These are phyloP conservation scores for Ormosia semicastrata DNA, from an alignment of 306 rosid genomes.

Conservation along the genomic window DNA sequence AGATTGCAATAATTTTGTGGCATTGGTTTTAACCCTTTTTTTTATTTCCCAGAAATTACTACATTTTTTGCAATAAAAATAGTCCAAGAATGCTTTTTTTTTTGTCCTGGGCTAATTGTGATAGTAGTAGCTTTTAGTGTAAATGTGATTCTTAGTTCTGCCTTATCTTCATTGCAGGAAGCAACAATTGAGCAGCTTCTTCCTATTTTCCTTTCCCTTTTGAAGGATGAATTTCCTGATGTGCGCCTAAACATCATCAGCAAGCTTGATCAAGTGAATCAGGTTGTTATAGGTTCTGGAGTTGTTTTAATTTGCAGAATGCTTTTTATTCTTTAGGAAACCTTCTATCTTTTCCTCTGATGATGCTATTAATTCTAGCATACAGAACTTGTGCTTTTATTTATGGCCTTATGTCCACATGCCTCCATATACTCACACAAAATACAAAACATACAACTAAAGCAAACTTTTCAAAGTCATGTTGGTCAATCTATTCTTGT, in stretches of 20 bases:
- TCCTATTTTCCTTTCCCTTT: slow-evolving; percentile 93
- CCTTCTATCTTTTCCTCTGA: background rate
- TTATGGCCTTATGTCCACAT: background rate
- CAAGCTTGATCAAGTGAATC: slow-evolving; percentile 99
- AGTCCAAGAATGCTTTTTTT: background rate
- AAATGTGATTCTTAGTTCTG: slow-evolving; percentile 27
- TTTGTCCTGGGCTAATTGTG: background rate
- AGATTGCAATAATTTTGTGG: background rate
- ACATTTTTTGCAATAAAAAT: background rate
- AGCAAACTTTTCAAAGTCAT: background rate
- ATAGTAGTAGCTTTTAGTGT: background rate
- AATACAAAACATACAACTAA: background rate
- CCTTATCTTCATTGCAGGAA: slow-evolving; percentile 62
- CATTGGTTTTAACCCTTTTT: background rate
- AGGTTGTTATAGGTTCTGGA: slow-evolving; percentile 50
- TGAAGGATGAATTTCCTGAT: slow-evolving; percentile 98
- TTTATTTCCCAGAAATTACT: background rate
- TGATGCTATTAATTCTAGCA: background rate
- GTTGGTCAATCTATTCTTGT: slow-evolving; percentile 31
- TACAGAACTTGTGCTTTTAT: background rate
- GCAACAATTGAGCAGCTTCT: slow-evolving; percentile 98
- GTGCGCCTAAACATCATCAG: slow-evolving; percentile 96
- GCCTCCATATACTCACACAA: background rate
- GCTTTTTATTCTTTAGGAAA: background rate
- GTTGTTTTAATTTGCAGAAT: slow-evolving; percentile 12